phyloP scores from a whole-genome alignment of 2,329 filamentous ascomycete species.

The Pochonia chlamydosporia region DNA sequence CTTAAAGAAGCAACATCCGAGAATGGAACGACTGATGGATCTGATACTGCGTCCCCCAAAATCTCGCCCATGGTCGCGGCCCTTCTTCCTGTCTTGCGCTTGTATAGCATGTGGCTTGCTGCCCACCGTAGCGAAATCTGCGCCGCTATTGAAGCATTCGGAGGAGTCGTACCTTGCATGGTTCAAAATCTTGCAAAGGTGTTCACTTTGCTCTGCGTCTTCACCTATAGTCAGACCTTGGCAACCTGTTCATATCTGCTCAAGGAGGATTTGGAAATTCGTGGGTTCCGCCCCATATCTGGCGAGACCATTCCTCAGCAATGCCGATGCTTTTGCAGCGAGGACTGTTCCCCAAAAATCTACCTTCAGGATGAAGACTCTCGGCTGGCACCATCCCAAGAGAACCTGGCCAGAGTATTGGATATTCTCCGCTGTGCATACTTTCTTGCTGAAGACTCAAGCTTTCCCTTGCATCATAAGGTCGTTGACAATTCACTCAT shows the following conservation, averaged over 20 bases:
- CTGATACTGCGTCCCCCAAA: constrained; percentile 15
- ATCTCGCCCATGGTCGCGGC: constrained; percentile 33
- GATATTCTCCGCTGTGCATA: constrained; percentile 44
- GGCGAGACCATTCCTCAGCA: constrained; percentile 30
- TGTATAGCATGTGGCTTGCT: constrained; percentile 50
- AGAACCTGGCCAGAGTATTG: constrained; percentile 40
- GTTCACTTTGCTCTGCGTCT: constrained; percentile 41
- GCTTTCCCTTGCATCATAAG: constrained; percentile 30
- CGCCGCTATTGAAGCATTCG: constrained; percentile 38
- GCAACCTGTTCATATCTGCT: constrained; percentile 43
- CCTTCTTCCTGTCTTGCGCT: constrained; percentile 46
- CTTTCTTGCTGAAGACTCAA: constrained; percentile 35
- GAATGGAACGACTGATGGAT: constrained; percentile 16
- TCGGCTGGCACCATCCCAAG: constrained; percentile 25
- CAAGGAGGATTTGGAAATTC: constrained; percentile 41
- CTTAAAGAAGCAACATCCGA: constrained; percentile 36
- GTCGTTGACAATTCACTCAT: constrained; percentile 22
- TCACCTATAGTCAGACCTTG: constrained; percentile 33
- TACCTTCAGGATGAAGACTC: constrained; percentile 26
- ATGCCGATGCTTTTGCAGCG: constrained; percentile 32
- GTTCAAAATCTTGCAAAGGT: constrained; percentile 39
- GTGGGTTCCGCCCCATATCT: constrained; percentile 38
- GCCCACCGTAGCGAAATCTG: constrained; percentile 40
- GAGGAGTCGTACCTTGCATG: constrained; percentile 39
- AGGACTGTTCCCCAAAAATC: constrained; percentile 32